Percentiles rank a stretch among this genome's conserved stretches.
Conservation (phyloP, 495 filamentous ascomycete genomes). For the Sphaerosporella brunnea region DNA sequence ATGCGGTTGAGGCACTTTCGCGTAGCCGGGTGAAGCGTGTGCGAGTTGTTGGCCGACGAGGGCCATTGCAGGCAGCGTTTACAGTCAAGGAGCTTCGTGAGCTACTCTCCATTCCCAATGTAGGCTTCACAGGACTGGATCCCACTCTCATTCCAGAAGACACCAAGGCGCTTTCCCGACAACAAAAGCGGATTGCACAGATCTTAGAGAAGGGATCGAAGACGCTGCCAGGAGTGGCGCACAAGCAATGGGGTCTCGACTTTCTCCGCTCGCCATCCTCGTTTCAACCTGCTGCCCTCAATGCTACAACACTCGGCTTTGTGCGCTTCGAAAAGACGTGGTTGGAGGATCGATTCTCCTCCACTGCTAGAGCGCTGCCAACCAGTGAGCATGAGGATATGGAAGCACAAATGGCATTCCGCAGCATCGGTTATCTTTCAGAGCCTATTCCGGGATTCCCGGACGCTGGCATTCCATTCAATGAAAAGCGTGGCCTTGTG, state of each 20-base stretch:
- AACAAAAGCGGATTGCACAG: slow-evolving; percentile 58
- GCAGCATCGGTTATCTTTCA: slow-evolving; percentile 83
- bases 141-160: slow-evolving; percentile 37
- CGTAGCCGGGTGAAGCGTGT: slow-evolving; percentile 64
- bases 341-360: slow-evolving; percentile 32
- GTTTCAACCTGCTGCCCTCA: slow-evolving; percentile 38
- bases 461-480: slow-evolving; percentile 64
- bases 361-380: slow-evolving; percentile 32
- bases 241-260: slow-evolving; percentile 64
- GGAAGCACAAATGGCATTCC: slow-evolving; percentile 54
- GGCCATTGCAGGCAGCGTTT: slow-evolving; percentile 79
- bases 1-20: slow-evolving; percentile 55
- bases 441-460: slow-evolving; percentile 55
- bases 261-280: slow-evolving; percentile 60
- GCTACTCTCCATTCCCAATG: slow-evolving; percentile 54
- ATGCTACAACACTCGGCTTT: slow-evolving; percentile 35
- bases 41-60: slow-evolving; percentile 67
- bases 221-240: slow-evolving; percentile 30
- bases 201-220: slow-evolving; percentile 56
- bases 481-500: slow-evolving; percentile 52
- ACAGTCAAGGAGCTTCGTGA: slow-evolving; percentile 89
- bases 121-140: slow-evolving; percentile 55
- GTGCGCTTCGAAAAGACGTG: slow-evolving; percentile 51
- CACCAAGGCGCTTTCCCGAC: slow-evolving; percentile 46
- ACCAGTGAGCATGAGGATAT: slow-evolving; percentile 31